phyloP scores from a whole-genome alignment of 139 green algal species.

The Auxenochlorella pyrenoidosa region DNA sequence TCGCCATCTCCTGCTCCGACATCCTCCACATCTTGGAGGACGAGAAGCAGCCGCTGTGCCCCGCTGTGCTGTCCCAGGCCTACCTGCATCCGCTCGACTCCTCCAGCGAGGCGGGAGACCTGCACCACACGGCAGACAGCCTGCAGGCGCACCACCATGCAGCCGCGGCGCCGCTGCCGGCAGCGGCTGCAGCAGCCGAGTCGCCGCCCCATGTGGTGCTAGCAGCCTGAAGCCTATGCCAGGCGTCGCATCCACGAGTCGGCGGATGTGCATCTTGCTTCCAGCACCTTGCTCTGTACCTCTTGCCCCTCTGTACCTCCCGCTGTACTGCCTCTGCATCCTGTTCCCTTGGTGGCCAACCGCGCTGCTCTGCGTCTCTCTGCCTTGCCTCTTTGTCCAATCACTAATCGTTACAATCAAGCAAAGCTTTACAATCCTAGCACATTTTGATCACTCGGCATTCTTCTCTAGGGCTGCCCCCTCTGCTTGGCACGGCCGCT shows the following conservation, averaged over 20 bases:
- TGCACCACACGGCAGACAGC: background rate
- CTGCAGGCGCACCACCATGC: background rate
- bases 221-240: background rate
- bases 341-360: background rate
- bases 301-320: background rate
- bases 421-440: background rate
- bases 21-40: constrained; percentile 43
- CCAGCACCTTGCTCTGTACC: background rate
- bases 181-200: background rate
- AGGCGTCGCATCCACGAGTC: background rate
- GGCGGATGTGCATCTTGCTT: background rate
- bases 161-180: background rate
- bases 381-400: background rate
- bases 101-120: constrained; percentile 1
- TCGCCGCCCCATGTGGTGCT: background rate
- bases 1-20: constrained; percentile 40
- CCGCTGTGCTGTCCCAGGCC: background rate
- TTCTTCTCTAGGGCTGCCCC: background rate
- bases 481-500: background rate
- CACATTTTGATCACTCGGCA: background rate
- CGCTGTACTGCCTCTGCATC: background rate
- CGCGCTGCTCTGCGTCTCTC: background rate
- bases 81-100: constrained; percentile 6
- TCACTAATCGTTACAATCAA: background rate
- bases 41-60: background rate